phyloP scores from a whole-genome alignment of 139 green algal genomes.

The Asterochloris erici region DNA sequence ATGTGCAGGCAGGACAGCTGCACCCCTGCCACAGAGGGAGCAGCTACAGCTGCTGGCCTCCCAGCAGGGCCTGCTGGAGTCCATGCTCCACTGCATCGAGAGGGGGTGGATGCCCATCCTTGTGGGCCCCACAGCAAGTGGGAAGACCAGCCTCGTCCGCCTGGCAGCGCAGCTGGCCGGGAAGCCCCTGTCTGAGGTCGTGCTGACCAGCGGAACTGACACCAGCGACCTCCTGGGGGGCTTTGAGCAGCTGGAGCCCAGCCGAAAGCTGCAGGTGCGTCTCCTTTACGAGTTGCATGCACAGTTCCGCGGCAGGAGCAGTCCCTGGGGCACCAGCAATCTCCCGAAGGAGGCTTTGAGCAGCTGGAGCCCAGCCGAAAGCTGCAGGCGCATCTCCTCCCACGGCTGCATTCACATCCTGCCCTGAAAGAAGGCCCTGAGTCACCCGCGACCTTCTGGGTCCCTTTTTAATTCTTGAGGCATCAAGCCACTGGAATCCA shows the following conservation, averaged over 20 bases:
- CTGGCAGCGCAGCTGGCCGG: conserved; percentile 33
- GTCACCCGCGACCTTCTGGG: too few species aligned
- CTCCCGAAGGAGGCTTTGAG: conserved; percentile 97
- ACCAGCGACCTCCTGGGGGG: conserved; percentile 94
- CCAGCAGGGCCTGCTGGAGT: conserved; percentile 69
- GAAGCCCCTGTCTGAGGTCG: conserved; percentile 69
- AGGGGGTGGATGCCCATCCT: conserved; percentile 75
- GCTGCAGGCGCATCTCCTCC: too few species aligned
- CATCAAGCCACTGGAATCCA: too few species aligned
- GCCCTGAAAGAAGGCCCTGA: too few species aligned
- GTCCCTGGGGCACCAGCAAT: conserved; percentile 91
- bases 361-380: conserved; percentile 67
- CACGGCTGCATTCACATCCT: too few species aligned
- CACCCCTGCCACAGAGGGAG: neutral
- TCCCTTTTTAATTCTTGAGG: too few species aligned
- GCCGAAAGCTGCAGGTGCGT: conserved; percentile 38
- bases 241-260: conserved; percentile 90
- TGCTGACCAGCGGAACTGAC: conserved; percentile 85
- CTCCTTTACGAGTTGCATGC: neutral
- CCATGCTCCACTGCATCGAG: conserved; percentile 33
- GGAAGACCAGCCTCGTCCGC: conserved; percentile 41
- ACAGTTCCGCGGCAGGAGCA: too few species aligned
- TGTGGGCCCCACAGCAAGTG: conserved; percentile 44
- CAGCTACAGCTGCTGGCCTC: conserved; percentile 60
- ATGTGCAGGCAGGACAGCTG: neutral